Conservation (phyloP, 345 rosid genomes). For the Lumnitzera littorea region DNA sequence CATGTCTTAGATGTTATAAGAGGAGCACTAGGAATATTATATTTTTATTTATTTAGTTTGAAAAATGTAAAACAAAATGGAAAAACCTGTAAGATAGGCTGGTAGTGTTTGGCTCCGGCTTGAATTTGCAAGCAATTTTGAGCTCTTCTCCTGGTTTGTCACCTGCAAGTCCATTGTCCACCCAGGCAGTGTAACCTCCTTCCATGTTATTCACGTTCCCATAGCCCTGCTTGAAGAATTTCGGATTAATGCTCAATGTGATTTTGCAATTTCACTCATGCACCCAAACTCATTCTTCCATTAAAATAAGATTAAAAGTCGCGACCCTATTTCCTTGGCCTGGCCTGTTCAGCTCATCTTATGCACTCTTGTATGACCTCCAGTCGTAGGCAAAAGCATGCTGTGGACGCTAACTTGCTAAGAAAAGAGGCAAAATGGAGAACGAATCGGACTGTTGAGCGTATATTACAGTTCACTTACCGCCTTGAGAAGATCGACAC, state of each 20-base stretch:
- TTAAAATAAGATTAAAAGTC: background rate
- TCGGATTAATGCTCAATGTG: too few species aligned
- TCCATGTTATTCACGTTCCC: conserved; percentile 36
- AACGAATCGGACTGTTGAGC: background rate
- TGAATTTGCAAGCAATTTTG: conserved; percentile 37
- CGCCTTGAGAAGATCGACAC: conserved; percentile 33
- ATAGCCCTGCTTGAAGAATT: conserved; percentile 20
- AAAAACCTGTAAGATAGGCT: too few species aligned
- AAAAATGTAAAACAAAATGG: too few species aligned
- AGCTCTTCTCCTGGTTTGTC: conserved; percentile 35
- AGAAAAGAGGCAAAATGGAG: background rate
- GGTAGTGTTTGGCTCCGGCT: too few species aligned
- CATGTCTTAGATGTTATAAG: too few species aligned
- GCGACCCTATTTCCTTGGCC: background rate
- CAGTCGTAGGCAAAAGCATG: background rate
- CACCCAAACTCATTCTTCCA: background rate
- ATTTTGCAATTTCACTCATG: too few species aligned
- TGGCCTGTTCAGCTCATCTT: background rate
- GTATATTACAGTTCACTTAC: conserved; percentile 14
- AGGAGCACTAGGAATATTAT: too few species aligned
- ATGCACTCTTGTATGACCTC: background rate
- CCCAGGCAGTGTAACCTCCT: conserved; percentile 50
- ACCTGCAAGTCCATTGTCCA: conserved; percentile 32
- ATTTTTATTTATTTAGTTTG: too few species aligned
- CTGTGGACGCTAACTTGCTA: background rate